Evolutionary conservation across 768 basidiomycete genomes (phyloP), one percentile per base, ranked within the genome.

Genomic region (Agaricus subrufescens): DNA sequence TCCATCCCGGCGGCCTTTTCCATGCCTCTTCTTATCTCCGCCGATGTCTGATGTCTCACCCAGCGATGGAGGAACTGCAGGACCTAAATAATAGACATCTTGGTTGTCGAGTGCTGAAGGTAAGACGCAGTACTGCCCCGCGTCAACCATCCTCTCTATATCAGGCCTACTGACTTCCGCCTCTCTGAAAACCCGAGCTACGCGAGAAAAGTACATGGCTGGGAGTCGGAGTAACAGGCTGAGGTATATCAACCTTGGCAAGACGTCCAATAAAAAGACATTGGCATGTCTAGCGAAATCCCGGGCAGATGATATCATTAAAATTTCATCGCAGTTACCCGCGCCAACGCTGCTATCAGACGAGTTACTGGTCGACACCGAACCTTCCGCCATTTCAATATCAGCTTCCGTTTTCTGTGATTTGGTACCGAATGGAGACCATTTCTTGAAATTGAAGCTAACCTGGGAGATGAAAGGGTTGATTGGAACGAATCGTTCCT

Each of bases 131-230:
- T 63, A 34, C 34, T 50, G 40, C 19, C 55, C 55, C 0, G 61
- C 70, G 39, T 74, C 69, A 37, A 75, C 71, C 79, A 85, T 83
- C 39, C 78, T 64, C 50, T 81, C 71, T 19, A 92, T 80, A 63
- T 92, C 90, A 8, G 84, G 87, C 58, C 77, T 77, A 64, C 87
- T 88, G 50, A 92, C 79, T 52, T 91, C 85, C 2, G 89, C 89
- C 55, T 89, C 87, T 61, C 86, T 80, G 60, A 90, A 91, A 27
- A 91, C 80, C 47, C 82, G 78, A 2, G 87, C 81, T 25, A 92
- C 90, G 2, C 90, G 84, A 2, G 85, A 80, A 68, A 91, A 92
- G 64, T 92, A 92, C 62, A 91, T 73, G 0, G 86, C 80, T 1
- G 90, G 91, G n/a, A 92, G 77, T 14, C 84, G 79, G 15, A 91